Percentiles rank a stretch among this genome's conserved stretches.
Conservation (phyloP, 139 green algal genomes). For the Yamagishiella unicocca region DNA sequence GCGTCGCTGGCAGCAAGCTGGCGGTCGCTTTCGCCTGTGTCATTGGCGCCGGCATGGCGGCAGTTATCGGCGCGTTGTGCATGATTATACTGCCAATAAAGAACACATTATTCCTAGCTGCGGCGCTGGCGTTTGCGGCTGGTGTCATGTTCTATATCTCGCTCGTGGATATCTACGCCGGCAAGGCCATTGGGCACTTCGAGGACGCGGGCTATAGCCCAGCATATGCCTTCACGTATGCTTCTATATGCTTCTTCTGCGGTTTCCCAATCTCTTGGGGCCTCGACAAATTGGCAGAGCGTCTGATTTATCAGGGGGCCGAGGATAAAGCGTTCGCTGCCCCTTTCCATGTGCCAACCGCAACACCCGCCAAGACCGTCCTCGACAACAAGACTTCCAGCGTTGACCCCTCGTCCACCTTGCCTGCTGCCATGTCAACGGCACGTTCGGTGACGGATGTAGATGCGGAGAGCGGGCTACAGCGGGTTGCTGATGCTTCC, state of each 20-base stretch:
- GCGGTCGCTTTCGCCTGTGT: neutral
- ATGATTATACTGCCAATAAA: neutral
- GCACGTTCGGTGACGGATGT: no score
- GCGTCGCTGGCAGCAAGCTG: neutral
- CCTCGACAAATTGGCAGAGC: slow-evolving; percentile 6
- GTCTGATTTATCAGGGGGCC: no score
- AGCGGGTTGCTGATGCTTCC: no score
- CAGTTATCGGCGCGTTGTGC: neutral
- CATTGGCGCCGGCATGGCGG: neutral
- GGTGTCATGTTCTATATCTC: slow-evolving; percentile 18
- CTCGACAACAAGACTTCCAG: no score
- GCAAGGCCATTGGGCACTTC: slow-evolving; percentile 13
- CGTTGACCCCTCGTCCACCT: no score
- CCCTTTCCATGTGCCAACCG: no score
- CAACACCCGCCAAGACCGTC: no score
- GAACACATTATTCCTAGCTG: neutral
- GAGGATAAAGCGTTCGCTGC: no score
- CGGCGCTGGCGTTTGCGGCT: neutral
- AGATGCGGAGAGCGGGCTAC: no score
- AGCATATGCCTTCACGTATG: slow-evolving; percentile 3
- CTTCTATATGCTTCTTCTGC: slow-evolving; percentile 15
- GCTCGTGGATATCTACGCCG: slow-evolving; percentile 7
- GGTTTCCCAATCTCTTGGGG: slow-evolving; percentile 27
- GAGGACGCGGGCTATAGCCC: neutral
- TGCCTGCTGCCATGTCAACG: no score